A percentile compares a stretch with the other conserved stretches of the same genome.
phyloP scores from a whole-genome alignment of 2,329 filamentous ascomycete species.

The Alternaria incomplexa region DNA sequence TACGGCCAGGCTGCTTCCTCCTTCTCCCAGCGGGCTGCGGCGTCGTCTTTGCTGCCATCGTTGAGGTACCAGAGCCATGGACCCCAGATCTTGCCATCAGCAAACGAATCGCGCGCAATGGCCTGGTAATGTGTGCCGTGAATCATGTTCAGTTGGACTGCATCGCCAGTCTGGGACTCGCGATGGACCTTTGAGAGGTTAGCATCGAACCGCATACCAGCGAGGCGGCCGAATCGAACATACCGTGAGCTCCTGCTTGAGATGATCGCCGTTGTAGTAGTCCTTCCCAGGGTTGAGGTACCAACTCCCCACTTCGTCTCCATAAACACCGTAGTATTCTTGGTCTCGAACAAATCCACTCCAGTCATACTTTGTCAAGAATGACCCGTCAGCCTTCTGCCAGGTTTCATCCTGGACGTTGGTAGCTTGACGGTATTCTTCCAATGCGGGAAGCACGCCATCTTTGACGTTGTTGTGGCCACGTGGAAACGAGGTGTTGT shows the following conservation, averaged over 20 bases:
- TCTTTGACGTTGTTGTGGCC: constrained; percentile 56
- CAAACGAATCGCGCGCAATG: constrained; percentile 36
- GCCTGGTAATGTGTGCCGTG: constrained; percentile 56
- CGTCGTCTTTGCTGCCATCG: constrained; percentile 55
- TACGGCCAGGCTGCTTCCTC: constrained; percentile 58
- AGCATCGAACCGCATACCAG: not conserved
- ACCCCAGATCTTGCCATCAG: constrained; percentile 48
- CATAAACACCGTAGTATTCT: constrained; percentile 60
- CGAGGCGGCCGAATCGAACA: not conserved
- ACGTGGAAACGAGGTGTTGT: constrained; percentile 56
- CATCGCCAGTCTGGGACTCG: constrained; percentile 58
- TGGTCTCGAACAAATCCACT: constrained; percentile 49
- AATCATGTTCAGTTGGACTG: constrained; percentile 62
- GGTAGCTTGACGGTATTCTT: constrained; percentile 52
- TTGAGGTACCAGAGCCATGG: constrained; percentile 55
- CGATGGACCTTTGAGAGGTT: constrained; percentile 50
- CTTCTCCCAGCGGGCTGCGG: constrained; percentile 44
- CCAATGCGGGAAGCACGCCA: constrained; percentile 52
- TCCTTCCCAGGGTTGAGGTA: constrained; percentile 59
- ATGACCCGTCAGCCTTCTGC: constrained; percentile 55
- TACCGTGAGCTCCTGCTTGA: constrained; percentile 61
- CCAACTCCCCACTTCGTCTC: constrained; percentile 58
- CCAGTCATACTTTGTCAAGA: constrained; percentile 62
- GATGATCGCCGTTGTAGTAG: constrained; percentile 60
- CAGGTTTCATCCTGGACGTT: constrained; percentile 64